phyloP scores from a whole-genome alignment of 2,329 filamentous ascomycete genomes.

The Trichoderma sp. region DNA sequence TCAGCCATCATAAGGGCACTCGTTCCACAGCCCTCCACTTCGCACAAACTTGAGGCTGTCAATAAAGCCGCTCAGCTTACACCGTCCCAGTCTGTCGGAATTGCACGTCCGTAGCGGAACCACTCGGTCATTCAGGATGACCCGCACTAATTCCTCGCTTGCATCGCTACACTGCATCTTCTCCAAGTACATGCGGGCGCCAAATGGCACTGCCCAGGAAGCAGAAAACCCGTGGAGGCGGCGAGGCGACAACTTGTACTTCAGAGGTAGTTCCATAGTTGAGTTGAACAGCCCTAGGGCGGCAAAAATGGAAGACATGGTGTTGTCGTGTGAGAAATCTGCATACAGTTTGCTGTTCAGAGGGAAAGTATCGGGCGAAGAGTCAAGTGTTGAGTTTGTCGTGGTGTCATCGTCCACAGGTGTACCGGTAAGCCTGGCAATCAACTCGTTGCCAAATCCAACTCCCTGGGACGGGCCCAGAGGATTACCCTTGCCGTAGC shows the following conservation, averaged over 20 bases:
- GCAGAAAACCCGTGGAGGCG: constrained; percentile 70
- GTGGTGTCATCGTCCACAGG: constrained; percentile 72
- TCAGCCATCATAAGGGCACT: constrained; percentile 47
- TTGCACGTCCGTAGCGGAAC: constrained; percentile 70
- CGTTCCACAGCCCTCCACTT: constrained; percentile 70
- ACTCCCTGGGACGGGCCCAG: constrained; percentile 84
- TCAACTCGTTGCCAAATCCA: constrained; percentile 84
- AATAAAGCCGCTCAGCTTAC: constrained; percentile 69
- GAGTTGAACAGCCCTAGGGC: constrained; percentile 77
- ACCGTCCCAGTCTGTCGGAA: constrained; percentile 70
- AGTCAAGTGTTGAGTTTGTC: constrained; percentile 77
- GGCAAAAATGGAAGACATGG: constrained; percentile 74
- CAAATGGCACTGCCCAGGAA: constrained; percentile 81
- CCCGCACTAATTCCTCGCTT: constrained; percentile 70
- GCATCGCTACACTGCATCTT: constrained; percentile 67
- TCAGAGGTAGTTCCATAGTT: constrained; percentile 56
- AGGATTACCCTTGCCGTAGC: constrained; percentile 72
- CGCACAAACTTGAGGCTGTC: constrained; percentile 73
- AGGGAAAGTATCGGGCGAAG: constrained; percentile 69
- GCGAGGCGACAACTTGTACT: constrained; percentile 49
- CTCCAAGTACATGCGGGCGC: constrained; percentile 79
- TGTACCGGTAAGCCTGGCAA: constrained; percentile 71
- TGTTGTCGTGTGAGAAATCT: constrained; percentile 91
- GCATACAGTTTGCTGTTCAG: constrained; percentile 71
- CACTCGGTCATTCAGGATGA: constrained; percentile 83